Percentiles rank a stretch among this genome's conserved stretches.
These are phyloP conservation scores for Oryza glaberrima DNA, from an alignment of 176 grass and related monocot genomes.

Conservation along the genomic window DNA sequence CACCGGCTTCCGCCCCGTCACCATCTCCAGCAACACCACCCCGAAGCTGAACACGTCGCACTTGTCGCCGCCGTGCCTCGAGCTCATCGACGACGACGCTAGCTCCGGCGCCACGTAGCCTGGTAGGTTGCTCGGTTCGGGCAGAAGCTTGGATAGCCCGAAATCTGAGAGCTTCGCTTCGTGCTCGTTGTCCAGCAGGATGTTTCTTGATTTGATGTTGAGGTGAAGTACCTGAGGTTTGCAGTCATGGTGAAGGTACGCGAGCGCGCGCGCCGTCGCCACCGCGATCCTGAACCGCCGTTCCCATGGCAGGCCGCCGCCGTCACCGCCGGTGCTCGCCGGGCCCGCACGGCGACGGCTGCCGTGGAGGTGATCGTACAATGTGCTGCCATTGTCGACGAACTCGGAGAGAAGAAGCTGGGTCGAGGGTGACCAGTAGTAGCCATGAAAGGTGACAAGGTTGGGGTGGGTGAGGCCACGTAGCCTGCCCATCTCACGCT, in stretches of 20 bases:
- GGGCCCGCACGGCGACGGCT: neutral
- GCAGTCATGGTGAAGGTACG: constrained; percentile 76
- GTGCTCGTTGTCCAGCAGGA: constrained; percentile 50
- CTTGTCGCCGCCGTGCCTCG: constrained; percentile 54
- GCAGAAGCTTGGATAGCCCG: constrained; percentile 66
- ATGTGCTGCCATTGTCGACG: constrained; percentile 48
- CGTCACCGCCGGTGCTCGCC: constrained; percentile 27
- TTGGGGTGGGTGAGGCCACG: constrained; percentile 56
- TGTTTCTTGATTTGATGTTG: constrained; percentile 69
- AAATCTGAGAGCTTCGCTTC: constrained; percentile 69
- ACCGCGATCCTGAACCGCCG: constrained; percentile 56
- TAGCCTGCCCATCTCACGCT: constrained; percentile 64
- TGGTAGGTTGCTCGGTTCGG: constrained; percentile 49
- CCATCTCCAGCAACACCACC: constrained; percentile 65
- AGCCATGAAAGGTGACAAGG: constrained; percentile 58
- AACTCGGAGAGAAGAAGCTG: constrained; percentile 66
- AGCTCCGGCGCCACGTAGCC: constrained; percentile 69
- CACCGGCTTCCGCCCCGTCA: constrained; percentile 64
- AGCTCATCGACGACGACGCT: constrained; percentile 46
- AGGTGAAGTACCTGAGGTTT: constrained; percentile 64
- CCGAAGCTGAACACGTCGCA: constrained; percentile 79
- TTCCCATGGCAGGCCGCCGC: constrained; percentile 50
- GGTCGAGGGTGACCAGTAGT: constrained; percentile 68
- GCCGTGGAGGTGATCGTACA: constrained; percentile 64
- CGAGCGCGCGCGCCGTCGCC: constrained; percentile 45